Base-by-base conservation (phyloP, 441 rosid species). In the Croton setiger region DNA sequence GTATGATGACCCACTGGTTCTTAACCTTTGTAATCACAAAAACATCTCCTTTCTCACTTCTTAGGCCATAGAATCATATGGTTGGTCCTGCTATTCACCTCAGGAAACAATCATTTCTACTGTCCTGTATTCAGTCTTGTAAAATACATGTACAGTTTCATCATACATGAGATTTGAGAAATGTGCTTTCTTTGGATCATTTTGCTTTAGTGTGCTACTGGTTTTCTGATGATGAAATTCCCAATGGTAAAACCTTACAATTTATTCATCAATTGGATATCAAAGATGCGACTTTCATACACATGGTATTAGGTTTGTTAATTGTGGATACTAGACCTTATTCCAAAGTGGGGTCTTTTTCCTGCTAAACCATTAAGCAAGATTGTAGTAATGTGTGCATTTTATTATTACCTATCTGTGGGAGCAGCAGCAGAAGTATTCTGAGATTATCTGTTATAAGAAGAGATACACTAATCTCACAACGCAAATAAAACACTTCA, bases 401-500 rank as follows among this genome's bases (percentile, higher is more conserved):
- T 47, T 58, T 44, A 17, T 31, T 44, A 31, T 31, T 9, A 31
- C 18, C 27, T 1, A 35, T 67, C 39, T 23, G n/a, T 57, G 5
- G n/a, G 17, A 68, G 43, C 44, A 57, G n/a, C 41, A 31, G 55
- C 61, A 45, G 33, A 68, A 23, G 23, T 23, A 20, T 45, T 45
- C 11, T 9, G 17, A 13, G 14, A 15, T 6, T 57, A 44, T 57
- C 15, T 45, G 48, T 15, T 60, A 45, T 60, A 31, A 21, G 7
- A 37, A 58, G 31, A 23, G 12, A 55, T 8, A 1, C 53, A 47
- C 43, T 6, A 48, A n/a, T 7, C 7, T 35, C 31, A 23, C 45
- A 18, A 31, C 33, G 11, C 21, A 66, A 14, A 37, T 45, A 6
- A 45, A 18, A 10, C 23, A n/a, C 35, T 13, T 31, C 56, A 18